Base-by-base conservation (phyloP, 2,329 filamentous ascomycete genomes). In the Apiospora aurea region DNA sequence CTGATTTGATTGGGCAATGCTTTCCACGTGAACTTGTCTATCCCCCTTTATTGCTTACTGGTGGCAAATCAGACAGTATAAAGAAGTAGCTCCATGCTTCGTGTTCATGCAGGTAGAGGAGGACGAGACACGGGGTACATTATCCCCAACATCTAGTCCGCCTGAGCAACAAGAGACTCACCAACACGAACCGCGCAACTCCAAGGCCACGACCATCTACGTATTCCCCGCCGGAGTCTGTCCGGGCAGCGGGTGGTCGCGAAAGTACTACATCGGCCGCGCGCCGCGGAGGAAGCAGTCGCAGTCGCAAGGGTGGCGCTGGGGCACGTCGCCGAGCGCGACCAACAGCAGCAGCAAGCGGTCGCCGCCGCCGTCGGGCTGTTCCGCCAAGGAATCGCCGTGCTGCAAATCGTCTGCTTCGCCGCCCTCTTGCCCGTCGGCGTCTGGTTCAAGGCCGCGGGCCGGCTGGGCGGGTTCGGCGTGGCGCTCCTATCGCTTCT, bases 391-490 rank as follows among this genome's bases (percentile, higher is more conserved):
- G 67, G 67, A 8, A 69, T 69, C 24, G 67, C 67, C 44, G 49
- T 69, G 10, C 44, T 69, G 26, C 67, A 69, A 26, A 44, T 69
- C 26, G 46, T 69, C 67, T 13, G 34, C 67, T 69, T 69, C 26
- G 26, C 67, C 24, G 18, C 7, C 26, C 38, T 49, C 67, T 13
- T 69, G 44, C 67, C 67, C 14, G 18, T 29, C 16, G 67, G 67
- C 16, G 21, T 69, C 44, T 69, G 67, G 67, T 49, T 69, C 67
- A 46, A 49, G 10, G 16, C 18, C 67, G 18, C 67, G 44, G 67
- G 67, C 10, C 43, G 67, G 26, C 44, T 69, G 7, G 67, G 67
- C 67, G 49, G 67, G 67, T 49, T 49, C 26, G 67, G 67, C 16
- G 26, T 49, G 26, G 49, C 67, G 44, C 38, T 49, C 44, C 26